These are phyloP conservation scores for Austroboletus eburneus DNA, from an alignment of 768 basidiomycete species.

Conservation along the genomic window DNA sequence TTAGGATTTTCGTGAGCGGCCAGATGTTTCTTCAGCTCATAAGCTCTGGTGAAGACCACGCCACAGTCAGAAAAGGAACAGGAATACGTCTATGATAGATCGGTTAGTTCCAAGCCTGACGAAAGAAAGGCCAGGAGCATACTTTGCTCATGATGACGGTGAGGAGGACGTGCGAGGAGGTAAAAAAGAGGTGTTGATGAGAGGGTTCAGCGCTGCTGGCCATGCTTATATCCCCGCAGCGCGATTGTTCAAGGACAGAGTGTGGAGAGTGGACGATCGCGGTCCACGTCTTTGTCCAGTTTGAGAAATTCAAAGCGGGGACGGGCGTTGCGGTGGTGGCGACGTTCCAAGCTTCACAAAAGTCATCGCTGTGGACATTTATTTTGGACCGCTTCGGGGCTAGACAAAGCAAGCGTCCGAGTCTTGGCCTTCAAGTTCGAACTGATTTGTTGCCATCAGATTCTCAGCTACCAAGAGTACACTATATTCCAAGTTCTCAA, in stretches of 20 bases:
- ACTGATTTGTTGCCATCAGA: too few relatives aligned
- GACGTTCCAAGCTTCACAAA: constrained; percentile 3
- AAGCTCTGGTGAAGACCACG: constrained; percentile 2
- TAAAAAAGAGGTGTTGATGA: not conserved
- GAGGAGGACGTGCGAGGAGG: not conserved
- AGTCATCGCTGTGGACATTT: not conserved
- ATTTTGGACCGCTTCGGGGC: not conserved
- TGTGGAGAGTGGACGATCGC: not conserved
- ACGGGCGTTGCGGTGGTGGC: not conserved
- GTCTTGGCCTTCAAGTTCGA: too few relatives aligned
- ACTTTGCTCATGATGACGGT: constrained; percentile 9
- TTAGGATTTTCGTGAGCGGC: constrained; percentile 6
- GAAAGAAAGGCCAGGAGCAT: not conserved
- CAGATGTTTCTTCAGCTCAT: constrained; percentile 11
- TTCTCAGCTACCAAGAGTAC: too few relatives aligned
- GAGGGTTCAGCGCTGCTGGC: not conserved
- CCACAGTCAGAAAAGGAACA: constrained; percentile 4
- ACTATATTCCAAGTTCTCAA: too few relatives aligned
- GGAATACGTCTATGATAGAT: not conserved
- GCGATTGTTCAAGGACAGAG: constrained; percentile 1
- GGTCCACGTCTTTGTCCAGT: not conserved
- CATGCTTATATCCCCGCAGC: constrained; percentile 12
- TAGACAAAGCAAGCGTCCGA: constrained; percentile 1
- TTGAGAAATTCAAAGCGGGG: constrained; percentile 9
- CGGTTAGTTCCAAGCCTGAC: not conserved